Base-by-base conservation (phyloP, 176 grass and related monocot genomes). In the Oryza glaberrima region DNA sequence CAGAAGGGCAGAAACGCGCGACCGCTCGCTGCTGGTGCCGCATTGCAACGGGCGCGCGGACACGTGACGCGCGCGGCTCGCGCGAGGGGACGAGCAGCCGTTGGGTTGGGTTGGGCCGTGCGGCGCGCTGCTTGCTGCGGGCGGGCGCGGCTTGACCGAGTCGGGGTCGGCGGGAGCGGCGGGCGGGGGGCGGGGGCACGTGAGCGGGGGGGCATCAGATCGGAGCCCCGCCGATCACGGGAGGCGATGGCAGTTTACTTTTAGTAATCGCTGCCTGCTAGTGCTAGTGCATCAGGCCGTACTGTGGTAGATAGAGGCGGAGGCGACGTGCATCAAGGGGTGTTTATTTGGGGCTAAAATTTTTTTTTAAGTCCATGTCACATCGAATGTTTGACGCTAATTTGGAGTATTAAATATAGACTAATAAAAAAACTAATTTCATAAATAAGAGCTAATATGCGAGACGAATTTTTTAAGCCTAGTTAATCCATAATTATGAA, bases 171-270 rank as follows among this genome's bases (percentile, higher is more conserved):
- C 43, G 46, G 9, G 34, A 49, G 75, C 58, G 30, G 43, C 44
- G 69, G 60, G 69, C 17, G 41, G 58, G 58, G 74, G 80, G 74
- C 75, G 49, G 22, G 22, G 36, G 63, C 87, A 76, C 87, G 88
- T 89, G 72, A 85, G 77, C 83, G 26, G 28, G 28, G 28, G 28
- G 65, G 77, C 52, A 72, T 77, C 88, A 43, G 77, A 77, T 72
- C 72, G 51, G 22, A 15, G 23, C 72, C 88, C 78, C 83, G 72
- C 26, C 35, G 78, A 81, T 69, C 85, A 87, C 85, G 85, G 85
- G 85, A 81, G 63, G 11, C 17, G 47, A 11, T 69, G 47, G 12
- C 34, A 46, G 35, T 67, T 81, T 81, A 87, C 74, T 63, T 61
- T 63, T 58, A 58, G 54, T 86, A 80, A 81, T 75, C 40, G n/a